A percentile compares a stretch with the other conserved stretches of the same genome.
Evolutionary conservation across 768 basidiomycete species (phyloP).

Genomic region (Paxillus rubicundulus): DNA sequence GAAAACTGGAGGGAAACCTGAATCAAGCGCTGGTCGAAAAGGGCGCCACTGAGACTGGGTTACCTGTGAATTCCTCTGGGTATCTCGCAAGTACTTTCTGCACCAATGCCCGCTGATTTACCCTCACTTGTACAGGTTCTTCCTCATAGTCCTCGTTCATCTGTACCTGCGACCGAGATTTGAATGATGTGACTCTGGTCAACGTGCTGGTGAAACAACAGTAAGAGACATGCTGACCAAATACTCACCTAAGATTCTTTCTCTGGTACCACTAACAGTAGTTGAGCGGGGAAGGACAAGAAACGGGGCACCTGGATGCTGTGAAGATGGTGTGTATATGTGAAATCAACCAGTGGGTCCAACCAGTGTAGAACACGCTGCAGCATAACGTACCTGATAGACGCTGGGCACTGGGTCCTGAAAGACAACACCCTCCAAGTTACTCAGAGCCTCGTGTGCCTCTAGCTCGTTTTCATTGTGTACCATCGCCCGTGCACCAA

Average conservation of each 20-base stretch:
- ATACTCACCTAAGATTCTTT: not conserved
- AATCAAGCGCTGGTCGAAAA: not conserved
- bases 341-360: not conserved
- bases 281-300: not conserved
- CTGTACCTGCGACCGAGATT: not conserved
- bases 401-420: not conserved
- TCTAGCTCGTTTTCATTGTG: not conserved
- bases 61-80: constrained; percentile 16
- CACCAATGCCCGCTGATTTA: constrained; percentile 16
- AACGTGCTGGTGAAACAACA: not conserved
- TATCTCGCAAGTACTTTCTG: constrained; percentile 18
- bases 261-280: not conserved
- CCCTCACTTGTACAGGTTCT: not conserved
- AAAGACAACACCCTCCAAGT: not conserved
- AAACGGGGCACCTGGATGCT: not conserved
- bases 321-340: not conserved
- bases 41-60: not conserved
- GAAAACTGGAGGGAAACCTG: constrained; percentile 31
- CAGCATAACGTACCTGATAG: not conserved
- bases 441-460: not conserved
- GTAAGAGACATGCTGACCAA: no score
- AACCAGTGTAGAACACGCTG: no score
- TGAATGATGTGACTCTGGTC: no score
- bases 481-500: not conserved
- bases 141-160: not conserved